Evolutionary conservation across 305 asterid genomes (phyloP).

Genomic region (Ajuga reptans): DNA sequence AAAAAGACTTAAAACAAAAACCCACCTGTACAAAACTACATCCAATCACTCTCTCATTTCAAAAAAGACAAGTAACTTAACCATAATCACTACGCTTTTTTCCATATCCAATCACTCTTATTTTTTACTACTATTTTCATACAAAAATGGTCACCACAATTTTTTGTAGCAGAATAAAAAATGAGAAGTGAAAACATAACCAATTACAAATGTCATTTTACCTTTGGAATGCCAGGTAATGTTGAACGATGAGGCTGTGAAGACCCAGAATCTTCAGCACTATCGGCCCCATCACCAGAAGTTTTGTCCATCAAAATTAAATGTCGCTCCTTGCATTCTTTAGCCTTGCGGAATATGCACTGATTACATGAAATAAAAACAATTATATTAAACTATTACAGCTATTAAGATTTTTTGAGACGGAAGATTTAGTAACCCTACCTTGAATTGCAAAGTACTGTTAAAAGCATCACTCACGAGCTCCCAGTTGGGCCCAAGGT

Average conservation of each 20-base stretch:
- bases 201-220: conserved; percentile 9
- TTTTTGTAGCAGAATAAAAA: no score
- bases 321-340: conserved; percentile 79
- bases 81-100: no score
- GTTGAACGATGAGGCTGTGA: conserved; percentile 75
- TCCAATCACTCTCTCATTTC: no score
- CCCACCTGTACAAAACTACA: no score
- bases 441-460: conserved; percentile 67
- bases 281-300: conserved; percentile 70
- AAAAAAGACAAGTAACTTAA: no score
- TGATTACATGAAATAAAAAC: conserved; percentile 22
- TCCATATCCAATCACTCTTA: no score
- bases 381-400: no score
- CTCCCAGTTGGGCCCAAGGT: conserved; percentile 89
- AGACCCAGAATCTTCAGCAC: conserved; percentile 80
- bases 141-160: no score
- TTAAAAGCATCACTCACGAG: conserved; percentile 76
- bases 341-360: conserved; percentile 71
- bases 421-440: conserved; percentile 16
- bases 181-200: no score
- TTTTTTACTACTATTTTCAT: no score
- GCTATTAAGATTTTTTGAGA: no score
- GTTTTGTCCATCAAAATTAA: conserved; percentile 56
- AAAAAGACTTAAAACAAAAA: no score
- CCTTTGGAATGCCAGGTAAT: conserved; percentile 86